phyloP scores from a whole-genome alignment of 2,329 filamentous ascomycete genomes.

The Chaetomiaceae sp. region DNA sequence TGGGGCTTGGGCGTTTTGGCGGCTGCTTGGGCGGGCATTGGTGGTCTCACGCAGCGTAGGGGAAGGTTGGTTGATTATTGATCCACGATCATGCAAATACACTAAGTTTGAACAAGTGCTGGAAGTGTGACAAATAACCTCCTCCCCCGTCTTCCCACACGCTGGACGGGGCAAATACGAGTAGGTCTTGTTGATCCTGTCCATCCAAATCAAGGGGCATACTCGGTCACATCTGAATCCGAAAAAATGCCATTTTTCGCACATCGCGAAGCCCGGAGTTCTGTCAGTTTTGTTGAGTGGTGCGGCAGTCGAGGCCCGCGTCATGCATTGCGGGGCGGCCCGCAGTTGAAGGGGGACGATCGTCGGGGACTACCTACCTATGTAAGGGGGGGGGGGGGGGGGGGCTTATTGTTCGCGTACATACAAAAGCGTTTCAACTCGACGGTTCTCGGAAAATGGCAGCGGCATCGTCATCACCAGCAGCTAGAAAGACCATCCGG shows the following conservation, averaged over 20 bases:
- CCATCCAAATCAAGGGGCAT: not conserved
- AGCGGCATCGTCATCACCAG: not conserved
- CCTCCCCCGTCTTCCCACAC: too few relatives aligned
- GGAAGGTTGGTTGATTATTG: too few relatives aligned
- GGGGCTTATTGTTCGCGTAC: conserved; percentile 6
- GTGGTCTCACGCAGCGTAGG: too few relatives aligned
- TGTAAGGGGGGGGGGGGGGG: too few relatives aligned
- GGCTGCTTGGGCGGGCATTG: too few relatives aligned
- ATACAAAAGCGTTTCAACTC: not conserved
- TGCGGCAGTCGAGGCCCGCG: not conserved
- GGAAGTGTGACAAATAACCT: too few relatives aligned
- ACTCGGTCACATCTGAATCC: not conserved
- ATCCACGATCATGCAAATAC: too few relatives aligned
- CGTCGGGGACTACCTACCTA: not conserved
- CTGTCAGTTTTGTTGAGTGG: too few relatives aligned
- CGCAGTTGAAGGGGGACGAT: not conserved
- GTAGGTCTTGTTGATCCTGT: not conserved
- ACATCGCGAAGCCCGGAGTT: not conserved
- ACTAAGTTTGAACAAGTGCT: not conserved
- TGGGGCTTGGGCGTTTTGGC: too few relatives aligned
- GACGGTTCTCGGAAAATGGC: not conserved
- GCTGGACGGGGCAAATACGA: too few relatives aligned
- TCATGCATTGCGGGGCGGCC: not conserved
- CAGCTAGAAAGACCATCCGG: conserved; percentile 1
- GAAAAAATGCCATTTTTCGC: conserved; percentile 11